A percentile compares a stretch with the other conserved stretches of the same genome.
phyloP scores from a whole-genome alignment of 352 stramenopile species.

The Globisporangium polare region DNA sequence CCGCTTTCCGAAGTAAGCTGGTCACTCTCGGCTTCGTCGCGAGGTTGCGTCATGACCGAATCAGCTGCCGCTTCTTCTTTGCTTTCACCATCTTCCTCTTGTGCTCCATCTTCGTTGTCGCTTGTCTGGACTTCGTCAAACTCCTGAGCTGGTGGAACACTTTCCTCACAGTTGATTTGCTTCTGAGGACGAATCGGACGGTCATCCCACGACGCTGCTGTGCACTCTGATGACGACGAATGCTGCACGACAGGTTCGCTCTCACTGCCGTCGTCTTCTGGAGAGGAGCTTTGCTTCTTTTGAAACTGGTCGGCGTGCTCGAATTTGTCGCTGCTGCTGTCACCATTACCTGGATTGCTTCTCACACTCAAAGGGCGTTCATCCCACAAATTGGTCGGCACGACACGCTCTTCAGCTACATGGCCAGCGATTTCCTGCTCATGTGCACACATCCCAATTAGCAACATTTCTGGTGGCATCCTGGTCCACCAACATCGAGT shows the following conservation, averaged over 20 bases:
- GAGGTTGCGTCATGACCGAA: background rate
- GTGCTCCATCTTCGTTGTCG: background rate
- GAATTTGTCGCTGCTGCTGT: background rate
- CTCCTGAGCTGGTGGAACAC: background rate
- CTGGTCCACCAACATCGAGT: background rate
- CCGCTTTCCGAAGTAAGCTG: background rate
- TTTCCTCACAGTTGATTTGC: conserved; percentile 3
- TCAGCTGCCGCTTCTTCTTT: background rate
- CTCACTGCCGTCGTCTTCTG: background rate
- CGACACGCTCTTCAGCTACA: background rate
- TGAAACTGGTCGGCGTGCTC: background rate
- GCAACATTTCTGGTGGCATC: background rate
- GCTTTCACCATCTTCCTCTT: background rate
- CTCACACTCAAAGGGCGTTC: conserved; percentile 11
- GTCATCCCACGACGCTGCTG: conserved; percentile 12
- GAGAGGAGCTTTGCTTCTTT: background rate
- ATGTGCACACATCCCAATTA: background rate
- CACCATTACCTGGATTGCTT: background rate
- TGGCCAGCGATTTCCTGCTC: background rate
- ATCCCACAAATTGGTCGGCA: conserved; percentile 1
- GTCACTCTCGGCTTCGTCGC: background rate
- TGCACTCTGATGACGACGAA: background rate
- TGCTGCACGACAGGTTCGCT: background rate
- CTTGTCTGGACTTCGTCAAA: background rate
- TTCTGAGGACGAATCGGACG: conserved; percentile 13